phyloP scores from a whole-genome alignment of 805 yeast species.

The Metschnikowia lunata region DNA sequence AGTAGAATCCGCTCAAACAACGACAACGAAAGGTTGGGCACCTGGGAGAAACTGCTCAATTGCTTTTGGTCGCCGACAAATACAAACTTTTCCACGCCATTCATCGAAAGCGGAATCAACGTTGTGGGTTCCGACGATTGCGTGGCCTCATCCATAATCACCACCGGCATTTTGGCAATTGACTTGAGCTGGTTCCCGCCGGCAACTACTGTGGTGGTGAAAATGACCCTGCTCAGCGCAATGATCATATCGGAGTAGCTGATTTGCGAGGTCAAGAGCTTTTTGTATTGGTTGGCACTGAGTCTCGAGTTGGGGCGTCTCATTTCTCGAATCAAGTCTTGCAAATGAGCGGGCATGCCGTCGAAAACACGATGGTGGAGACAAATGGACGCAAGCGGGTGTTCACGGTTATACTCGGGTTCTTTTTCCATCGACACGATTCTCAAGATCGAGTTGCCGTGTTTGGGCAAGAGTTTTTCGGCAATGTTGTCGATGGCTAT shows the following conservation, averaged over 20 bases:
- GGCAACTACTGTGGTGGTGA: slow-evolving; percentile 69
- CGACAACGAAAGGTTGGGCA: slow-evolving; percentile 62
- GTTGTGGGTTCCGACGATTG: slow-evolving; percentile 73
- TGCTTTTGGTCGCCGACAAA: slow-evolving; percentile 78
- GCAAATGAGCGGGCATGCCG: slow-evolving; percentile 43
- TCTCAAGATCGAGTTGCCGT: slow-evolving; percentile 50
- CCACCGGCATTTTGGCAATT: slow-evolving; percentile 54
- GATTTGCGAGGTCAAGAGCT: slow-evolving; percentile 41
- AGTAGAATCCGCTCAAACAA: slow-evolving; percentile 62
- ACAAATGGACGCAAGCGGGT: slow-evolving; percentile 56
- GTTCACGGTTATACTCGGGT: slow-evolving; percentile 52
- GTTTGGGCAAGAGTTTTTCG: slow-evolving; percentile 53
- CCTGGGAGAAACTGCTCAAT: slow-evolving; percentile 65
- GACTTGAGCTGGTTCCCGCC: slow-evolving; percentile 57
- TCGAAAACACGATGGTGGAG: slow-evolving; percentile 56
- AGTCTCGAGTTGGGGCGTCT: slow-evolving; percentile 23
- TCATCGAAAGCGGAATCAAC: slow-evolving; percentile 62
- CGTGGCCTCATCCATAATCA: slow-evolving; percentile 76
- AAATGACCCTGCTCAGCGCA: slow-evolving; percentile 53
- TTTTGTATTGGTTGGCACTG: slow-evolving; percentile 43
- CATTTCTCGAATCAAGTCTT: slow-evolving; percentile 41
- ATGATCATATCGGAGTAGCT: slow-evolving; percentile 44
- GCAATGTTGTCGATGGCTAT: slow-evolving; percentile 76
- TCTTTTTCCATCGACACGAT: slow-evolving; percentile 60
- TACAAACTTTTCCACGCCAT: slow-evolving; percentile 60